Evolutionary conservation across 2,329 filamentous ascomycete genomes (phyloP).

Genomic region (Trichoderma sp.): DNA sequence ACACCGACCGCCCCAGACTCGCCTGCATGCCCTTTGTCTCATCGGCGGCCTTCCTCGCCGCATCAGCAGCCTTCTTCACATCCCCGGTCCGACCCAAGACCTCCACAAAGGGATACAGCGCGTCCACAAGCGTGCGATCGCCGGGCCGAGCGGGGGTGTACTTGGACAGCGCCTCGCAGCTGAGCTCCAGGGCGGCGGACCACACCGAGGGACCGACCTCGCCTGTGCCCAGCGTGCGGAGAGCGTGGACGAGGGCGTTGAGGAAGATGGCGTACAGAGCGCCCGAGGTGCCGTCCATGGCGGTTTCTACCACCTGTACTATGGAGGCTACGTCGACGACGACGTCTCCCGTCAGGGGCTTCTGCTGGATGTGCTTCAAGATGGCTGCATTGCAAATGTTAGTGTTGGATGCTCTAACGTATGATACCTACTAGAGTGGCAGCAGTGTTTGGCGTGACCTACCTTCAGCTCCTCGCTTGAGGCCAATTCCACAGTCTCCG

Average conservation of each 20-base stretch:
- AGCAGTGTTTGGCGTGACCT: slow-evolving; percentile 32
- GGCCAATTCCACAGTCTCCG: slow-evolving; percentile 83
- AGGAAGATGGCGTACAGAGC: slow-evolving; percentile 79
- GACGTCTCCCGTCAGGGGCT: slow-evolving; percentile 53
- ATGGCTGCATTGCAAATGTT: slow-evolving; percentile 47
- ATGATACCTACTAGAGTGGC: not conserved
- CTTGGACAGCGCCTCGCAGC: slow-evolving; percentile 69
- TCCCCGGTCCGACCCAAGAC: slow-evolving; percentile 66
- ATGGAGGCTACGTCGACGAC: slow-evolving; percentile 57
- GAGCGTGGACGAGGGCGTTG: slow-evolving; percentile 74
- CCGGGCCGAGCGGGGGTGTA: slow-evolving; percentile 91
- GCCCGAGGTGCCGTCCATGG: slow-evolving; percentile 65
- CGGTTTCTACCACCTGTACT: slow-evolving; percentile 57
- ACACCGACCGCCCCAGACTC: slow-evolving; percentile 66
- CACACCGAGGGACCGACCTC: slow-evolving; percentile 48
- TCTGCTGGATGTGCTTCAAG: slow-evolving; percentile 51
- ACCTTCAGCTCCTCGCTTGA: slow-evolving; percentile 84
- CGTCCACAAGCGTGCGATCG: slow-evolving; percentile 88
- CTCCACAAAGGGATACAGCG: slow-evolving; percentile 83
- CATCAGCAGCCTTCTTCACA: slow-evolving; percentile 72
- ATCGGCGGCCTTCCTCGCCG: slow-evolving; percentile 74
- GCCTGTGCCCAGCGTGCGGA: slow-evolving; percentile 49
- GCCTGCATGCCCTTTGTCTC: slow-evolving; percentile 91
- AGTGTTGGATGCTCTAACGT: slow-evolving; percentile 24
- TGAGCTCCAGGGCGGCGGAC: slow-evolving; percentile 70